phyloP scores from a whole-genome alignment of 371 early-diverging fungal genomes.

The Syncephalastrum monosporum region DNA sequence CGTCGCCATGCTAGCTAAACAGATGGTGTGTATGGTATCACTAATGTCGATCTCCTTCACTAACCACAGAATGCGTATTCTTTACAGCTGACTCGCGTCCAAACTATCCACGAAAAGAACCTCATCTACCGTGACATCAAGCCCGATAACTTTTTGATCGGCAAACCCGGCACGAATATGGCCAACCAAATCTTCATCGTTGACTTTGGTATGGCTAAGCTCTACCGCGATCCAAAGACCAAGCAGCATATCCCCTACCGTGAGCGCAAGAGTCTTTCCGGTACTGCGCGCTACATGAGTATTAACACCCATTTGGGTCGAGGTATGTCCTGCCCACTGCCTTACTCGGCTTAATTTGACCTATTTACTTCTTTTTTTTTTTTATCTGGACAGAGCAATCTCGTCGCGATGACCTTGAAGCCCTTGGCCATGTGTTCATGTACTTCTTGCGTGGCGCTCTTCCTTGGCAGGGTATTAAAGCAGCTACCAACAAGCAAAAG shows the following conservation, averaged over 20 bases:
- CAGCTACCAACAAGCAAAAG: constrained; percentile 88
- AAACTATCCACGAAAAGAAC: constrained; percentile 91
- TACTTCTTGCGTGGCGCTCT: constrained; percentile 88
- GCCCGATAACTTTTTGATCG: constrained; percentile 97
- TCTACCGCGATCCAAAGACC: constrained; percentile 81
- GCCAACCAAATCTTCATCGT: constrained; percentile 64
- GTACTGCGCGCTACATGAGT: constrained; percentile 94
- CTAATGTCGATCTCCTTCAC: no score
- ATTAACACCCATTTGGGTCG: constrained; percentile 88
- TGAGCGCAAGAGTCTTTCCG: constrained; percentile 80
- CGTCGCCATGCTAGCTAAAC: constrained; percentile 90
- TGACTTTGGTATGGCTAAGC: constrained; percentile 93
- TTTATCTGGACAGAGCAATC: constrained; percentile 66
- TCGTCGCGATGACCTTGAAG: constrained; percentile 92
- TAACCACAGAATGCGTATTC: neutral
- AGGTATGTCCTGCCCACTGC: constrained; percentile 10
- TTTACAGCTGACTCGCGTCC: constrained; percentile 76
- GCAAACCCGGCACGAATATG: constrained; percentile 57
- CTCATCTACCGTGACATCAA: constrained; percentile 98
- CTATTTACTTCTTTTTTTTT: neutral
- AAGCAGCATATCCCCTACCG: constrained; percentile 82
- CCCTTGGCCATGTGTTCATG: constrained; percentile 90
- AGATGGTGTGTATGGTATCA: constrained; percentile 62
- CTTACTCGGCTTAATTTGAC: constrained; percentile 1
- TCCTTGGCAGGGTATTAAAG: constrained; percentile 94